Conservation (phyloP, 257 asterid species). For the Verbascum thapsus region DNA sequence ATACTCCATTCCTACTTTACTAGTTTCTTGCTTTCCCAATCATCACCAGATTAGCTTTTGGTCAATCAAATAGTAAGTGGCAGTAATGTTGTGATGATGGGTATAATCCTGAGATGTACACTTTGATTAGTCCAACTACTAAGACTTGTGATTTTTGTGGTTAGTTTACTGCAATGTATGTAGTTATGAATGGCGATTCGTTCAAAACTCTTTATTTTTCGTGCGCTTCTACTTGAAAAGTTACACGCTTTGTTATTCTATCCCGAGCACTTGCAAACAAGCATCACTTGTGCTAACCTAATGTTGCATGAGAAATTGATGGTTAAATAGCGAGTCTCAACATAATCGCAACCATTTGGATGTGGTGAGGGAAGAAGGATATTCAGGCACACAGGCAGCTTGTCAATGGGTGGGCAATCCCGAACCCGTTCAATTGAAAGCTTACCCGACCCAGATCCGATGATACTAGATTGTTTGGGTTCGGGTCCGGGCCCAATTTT, state of each 20-base stretch:
- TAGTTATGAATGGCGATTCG: neutral
- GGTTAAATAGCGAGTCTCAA: too few species aligned
- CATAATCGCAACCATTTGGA: too few species aligned
- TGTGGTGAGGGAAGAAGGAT: slow-evolving; percentile 28
- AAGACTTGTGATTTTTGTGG: slow-evolving; percentile 9
- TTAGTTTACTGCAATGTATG: neutral
- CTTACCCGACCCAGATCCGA: too few species aligned
- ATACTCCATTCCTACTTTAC: slow-evolving; percentile 37
- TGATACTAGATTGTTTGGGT: too few species aligned
- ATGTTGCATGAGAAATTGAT: too few species aligned
- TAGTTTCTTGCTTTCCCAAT: slow-evolving; percentile 36
- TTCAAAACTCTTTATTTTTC: too few species aligned
- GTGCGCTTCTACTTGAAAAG: slow-evolving; percentile 1
- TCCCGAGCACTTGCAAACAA: neutral
- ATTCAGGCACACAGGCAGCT: slow-evolving; percentile 30
- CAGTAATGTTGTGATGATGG: too few species aligned
- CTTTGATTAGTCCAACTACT: slow-evolving; percentile 1
- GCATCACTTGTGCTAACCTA: too few species aligned
- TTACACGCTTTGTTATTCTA: neutral
- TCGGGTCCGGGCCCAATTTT: too few species aligned
- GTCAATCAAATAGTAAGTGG: slow-evolving; percentile 16
- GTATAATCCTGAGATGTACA: slow-evolving; percentile 25
- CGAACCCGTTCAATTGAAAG: too few species aligned
- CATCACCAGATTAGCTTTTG: slow-evolving; percentile 29
- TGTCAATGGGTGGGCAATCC: too few species aligned